Percentiles rank a stretch among this genome's conserved stretches.
These are phyloP conservation scores for Talaromyces proteolyticus DNA, from an alignment of 495 filamentous ascomycete species.

Conservation along the genomic window DNA sequence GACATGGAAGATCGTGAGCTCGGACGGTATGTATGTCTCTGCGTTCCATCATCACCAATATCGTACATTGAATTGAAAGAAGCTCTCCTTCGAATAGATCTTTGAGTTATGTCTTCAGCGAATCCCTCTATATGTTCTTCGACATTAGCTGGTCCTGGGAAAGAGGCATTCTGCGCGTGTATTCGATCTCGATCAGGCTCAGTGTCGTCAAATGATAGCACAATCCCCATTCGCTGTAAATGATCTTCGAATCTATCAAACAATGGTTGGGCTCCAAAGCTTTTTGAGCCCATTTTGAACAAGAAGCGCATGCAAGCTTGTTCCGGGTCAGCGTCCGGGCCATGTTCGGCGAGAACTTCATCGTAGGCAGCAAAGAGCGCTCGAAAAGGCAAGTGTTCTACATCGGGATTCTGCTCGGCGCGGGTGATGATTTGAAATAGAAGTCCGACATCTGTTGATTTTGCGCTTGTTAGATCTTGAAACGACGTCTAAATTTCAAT, in stretches of 20 bases:
- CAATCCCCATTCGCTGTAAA: constrained; percentile 60
- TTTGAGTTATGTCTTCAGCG: constrained; percentile 10
- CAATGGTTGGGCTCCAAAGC: constrained; percentile 38
- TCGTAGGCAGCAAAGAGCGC: constrained; percentile 80
- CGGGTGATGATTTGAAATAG: constrained; percentile 69
- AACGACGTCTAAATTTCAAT: constrained; percentile 3
- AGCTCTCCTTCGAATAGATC: constrained; percentile 39
- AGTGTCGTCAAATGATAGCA: constrained; percentile 52
- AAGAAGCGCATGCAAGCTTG: constrained; percentile 70
- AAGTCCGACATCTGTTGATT: constrained; percentile 64
- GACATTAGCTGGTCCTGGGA: background rate
- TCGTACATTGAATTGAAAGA: constrained; percentile 54
- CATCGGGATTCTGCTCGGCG: constrained; percentile 61
- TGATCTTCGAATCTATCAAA: constrained; percentile 62
- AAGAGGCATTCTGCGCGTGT: background rate
- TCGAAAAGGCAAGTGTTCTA: constrained; percentile 62
- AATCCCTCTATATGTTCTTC: background rate
- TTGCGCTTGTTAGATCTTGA: background rate
- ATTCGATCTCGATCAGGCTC: constrained; percentile 7
- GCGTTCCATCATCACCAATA: constrained; percentile 42
- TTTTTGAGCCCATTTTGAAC: constrained; percentile 68
- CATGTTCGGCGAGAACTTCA: constrained; percentile 58
- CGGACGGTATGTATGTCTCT: constrained; percentile 29
- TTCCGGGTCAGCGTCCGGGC: constrained; percentile 60
- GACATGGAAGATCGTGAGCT: constrained; percentile 46